Percentiles rank a stretch among this genome's conserved stretches.
phyloP scores from a whole-genome alignment of 345 rosid species.

The Brassica nigra region DNA sequence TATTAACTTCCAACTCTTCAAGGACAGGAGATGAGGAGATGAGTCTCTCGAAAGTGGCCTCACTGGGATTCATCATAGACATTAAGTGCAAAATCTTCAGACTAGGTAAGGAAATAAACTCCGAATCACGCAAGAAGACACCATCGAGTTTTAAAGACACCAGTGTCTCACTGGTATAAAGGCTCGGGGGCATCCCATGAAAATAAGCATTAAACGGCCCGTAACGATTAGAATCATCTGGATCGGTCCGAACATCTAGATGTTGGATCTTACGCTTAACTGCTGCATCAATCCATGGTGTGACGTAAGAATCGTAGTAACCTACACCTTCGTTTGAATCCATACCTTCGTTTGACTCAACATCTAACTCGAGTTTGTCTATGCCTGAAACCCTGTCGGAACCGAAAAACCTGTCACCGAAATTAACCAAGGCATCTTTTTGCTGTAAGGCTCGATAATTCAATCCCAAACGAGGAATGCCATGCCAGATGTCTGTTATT shows the following conservation, averaged over 20 bases:
- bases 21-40: not conserved
- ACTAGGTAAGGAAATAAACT: conserved; percentile 15
- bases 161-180: not conserved
- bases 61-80: not conserved
- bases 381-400: not conserved
- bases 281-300: not conserved
- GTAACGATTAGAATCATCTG: not conserved
- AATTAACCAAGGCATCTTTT: not conserved
- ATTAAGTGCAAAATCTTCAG: conserved; percentile 13
- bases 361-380: not conserved
- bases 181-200: not conserved
- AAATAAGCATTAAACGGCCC: not conserved
- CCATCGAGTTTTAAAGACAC: not conserved
- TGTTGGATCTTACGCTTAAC: not conserved
- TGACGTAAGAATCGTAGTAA: not conserved
- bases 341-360: not conserved
- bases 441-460: not conserved
- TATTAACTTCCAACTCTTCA: not conserved
- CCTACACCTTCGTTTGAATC: too few relatives aligned
- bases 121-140: not conserved
- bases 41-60: not conserved
- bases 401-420: not conserved
- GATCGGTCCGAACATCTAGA: not conserved
- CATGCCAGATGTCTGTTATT: not conserved
- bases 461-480: not conserved